Conservation (phyloP, 2,329 filamentous ascomycete species). For the Cercospora berteroae region DNA sequence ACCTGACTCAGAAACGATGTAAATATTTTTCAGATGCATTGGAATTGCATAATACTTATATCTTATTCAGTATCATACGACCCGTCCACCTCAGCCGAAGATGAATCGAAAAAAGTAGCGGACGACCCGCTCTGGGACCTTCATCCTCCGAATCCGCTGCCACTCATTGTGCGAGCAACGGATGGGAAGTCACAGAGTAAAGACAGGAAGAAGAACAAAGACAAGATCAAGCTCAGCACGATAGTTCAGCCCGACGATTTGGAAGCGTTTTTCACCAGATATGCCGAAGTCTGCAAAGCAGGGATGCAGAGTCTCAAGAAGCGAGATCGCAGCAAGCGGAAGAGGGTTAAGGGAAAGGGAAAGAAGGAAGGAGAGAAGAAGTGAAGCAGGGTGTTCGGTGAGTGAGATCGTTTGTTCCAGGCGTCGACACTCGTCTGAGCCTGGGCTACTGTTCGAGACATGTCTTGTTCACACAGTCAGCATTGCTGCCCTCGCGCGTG, state of each 20-base stretch:
- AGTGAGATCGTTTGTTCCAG: neutral
- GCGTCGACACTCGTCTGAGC: neutral
- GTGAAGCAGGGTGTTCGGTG: neutral
- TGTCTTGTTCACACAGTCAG: neutral
- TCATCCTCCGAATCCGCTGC: constrained; percentile 58
- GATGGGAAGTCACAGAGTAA: constrained; percentile 63
- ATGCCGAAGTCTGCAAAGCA: constrained; percentile 86
- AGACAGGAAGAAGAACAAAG: constrained; percentile 52
- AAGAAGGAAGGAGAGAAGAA: constrained; percentile 45
- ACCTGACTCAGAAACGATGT: constrained; percentile 75
- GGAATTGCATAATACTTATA: constrained; percentile 9
- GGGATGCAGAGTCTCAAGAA: constrained; percentile 92
- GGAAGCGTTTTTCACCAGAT: constrained; percentile 76
- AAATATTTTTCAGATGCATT: constrained; percentile 22
- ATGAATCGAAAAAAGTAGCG: constrained; percentile 41
- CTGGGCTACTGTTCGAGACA: neutral
- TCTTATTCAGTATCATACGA: constrained; percentile 42
- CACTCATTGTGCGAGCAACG: constrained; percentile 78
- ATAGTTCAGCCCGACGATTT: constrained; percentile 73
- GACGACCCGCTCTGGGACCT: constrained; percentile 61
- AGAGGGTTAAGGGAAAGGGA: constrained; percentile 75
- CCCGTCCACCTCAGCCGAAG: constrained; percentile 41
- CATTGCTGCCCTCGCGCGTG: neutral
- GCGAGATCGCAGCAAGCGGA: constrained; percentile 82
- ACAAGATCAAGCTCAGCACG: constrained; percentile 76